Evolutionary conservation across 495 filamentous ascomycete genomes (phyloP), one percentile per base, ranked within the genome.

Genomic region (Daldinia bambusicola): DNA sequence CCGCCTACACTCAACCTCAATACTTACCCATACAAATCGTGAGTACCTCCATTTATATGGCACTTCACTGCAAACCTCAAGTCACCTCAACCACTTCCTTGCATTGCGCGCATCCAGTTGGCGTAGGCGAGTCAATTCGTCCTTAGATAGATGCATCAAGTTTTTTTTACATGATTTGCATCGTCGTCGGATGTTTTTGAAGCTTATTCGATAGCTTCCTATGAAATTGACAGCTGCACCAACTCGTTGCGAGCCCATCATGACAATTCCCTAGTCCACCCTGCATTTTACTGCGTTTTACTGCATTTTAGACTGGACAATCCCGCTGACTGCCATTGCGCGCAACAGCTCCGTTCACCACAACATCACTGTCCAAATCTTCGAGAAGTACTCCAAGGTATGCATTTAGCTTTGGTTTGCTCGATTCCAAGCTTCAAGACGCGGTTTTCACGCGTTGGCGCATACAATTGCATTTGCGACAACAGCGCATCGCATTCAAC

Each of bases 1-100:
- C 83, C 76, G 81, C 80, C 81, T 83, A 80, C 82, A 83, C 73
- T 70, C 74, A 78, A 78, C 77, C 71, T 79, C 72, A 76, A 75
- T 75, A 76, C 73, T 69, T 70, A 56, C 74, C 61, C 76, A 74
- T 75, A 76, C 55, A 77, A 74, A 70, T 71, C 26, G 79, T 80
- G 74, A 80, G 79, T 80, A 80, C 79, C 63, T 80, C 72, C 36
- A 34, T 74, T 74, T 74, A 57, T 76, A 76, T 77, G 64, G 74
- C 63, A 72, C 37, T 67, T 34, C 51, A 66, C 76, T 73, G 74
- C 76, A 74, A 80, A 75, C 60, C 62, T 61, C 63, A 80, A 76
- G 79, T 80, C 76, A 74, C 76, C 73, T 70, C 63, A 67, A 67
- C 69, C 69, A 55, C 22, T 55, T 61, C 37, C 22, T 43, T 50